Conservation (phyloP, 192 early-diverging fungal species). For the Backusella tarrabulga region DNA sequence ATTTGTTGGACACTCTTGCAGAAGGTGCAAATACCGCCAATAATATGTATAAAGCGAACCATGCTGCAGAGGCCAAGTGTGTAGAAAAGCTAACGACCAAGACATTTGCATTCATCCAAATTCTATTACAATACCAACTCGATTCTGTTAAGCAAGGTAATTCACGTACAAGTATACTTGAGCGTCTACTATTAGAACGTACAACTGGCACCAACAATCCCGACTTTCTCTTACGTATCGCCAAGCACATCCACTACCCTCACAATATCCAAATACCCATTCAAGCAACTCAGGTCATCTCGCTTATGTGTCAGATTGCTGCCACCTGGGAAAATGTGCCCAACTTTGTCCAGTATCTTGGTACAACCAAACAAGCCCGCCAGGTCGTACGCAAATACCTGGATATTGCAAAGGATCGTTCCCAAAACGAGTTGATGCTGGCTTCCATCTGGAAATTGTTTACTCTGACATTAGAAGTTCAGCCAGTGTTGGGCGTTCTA, state of each 20-base stretch:
- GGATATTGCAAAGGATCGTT: slow-evolving; percentile 14
- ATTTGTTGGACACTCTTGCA: slow-evolving; percentile 44
- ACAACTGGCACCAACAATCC: slow-evolving; percentile 33
- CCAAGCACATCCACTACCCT: slow-evolving; percentile 35
- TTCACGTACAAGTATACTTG: slow-evolving; percentile 33
- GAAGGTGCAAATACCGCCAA: slow-evolving; percentile 35
- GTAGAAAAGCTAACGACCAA: slow-evolving; percentile 35
- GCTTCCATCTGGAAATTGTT: slow-evolving; percentile 49
- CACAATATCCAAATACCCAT: slow-evolving; percentile 35
- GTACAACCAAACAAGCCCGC: slow-evolving; percentile 41
- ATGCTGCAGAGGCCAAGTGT: slow-evolving; percentile 10
- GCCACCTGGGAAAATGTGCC: slow-evolving; percentile 38
- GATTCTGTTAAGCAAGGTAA: neutral
- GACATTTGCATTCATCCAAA: slow-evolving; percentile 40
- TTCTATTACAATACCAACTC: slow-evolving; percentile 30
- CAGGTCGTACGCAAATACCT: slow-evolving; percentile 28
- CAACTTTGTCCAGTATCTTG: slow-evolving; percentile 49
- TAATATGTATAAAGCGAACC: slow-evolving; percentile 29
- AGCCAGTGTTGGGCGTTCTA: slow-evolving; percentile 41
- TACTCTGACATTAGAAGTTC: slow-evolving; percentile 40
- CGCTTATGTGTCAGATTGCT: slow-evolving; percentile 38
- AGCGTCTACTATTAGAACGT: slow-evolving; percentile 45
- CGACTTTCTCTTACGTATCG: slow-evolving; percentile 39
- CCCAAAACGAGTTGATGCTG: slow-evolving; percentile 18
- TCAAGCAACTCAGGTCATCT: slow-evolving; percentile 44